Percentiles rank a stretch among this genome's conserved stretches.
These are phyloP conservation scores for Fusarium sp. DNA, from an alignment of 2,329 filamentous ascomycete species.

Conservation along the genomic window DNA sequence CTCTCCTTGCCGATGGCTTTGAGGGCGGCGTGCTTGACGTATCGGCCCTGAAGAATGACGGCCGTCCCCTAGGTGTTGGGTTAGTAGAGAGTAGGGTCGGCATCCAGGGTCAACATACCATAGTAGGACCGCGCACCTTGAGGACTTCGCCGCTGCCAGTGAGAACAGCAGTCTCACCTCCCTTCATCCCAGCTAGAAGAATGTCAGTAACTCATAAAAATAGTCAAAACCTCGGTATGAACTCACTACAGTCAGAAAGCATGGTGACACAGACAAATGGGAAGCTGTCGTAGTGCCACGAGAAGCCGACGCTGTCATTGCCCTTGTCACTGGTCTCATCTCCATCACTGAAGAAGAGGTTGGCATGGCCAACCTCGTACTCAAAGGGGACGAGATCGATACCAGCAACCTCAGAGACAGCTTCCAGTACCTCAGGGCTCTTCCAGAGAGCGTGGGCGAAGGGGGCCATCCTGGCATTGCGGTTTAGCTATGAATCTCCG, in stretches of 20 bases:
- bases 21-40: slow-evolving; percentile 74
- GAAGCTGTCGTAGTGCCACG: slow-evolving; percentile 75
- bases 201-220: background rate
- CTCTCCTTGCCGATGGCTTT: slow-evolving; percentile 69
- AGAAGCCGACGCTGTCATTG: slow-evolving; percentile 58
- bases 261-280: slow-evolving; percentile 78
- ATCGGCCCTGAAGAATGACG: slow-evolving; percentile 74
- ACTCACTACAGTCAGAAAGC: slow-evolving; percentile 69
- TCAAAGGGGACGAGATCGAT: slow-evolving; percentile 67
- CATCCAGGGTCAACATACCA: slow-evolving; percentile 56
- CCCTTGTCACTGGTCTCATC: slow-evolving; percentile 51
- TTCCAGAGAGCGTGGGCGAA: slow-evolving; percentile 69
- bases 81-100: slow-evolving; percentile 8
- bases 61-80: slow-evolving; percentile 63
- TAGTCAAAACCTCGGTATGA: background rate
- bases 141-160: slow-evolving; percentile 64
- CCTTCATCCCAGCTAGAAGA: slow-evolving; percentile 61
- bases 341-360: slow-evolving; percentile 62
- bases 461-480: slow-evolving; percentile 58
- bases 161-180: slow-evolving; percentile 72
- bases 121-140: slow-evolving; percentile 70
- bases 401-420: slow-evolving; percentile 64
- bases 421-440: slow-evolving; percentile 55
- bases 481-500: background rate
- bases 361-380: slow-evolving; percentile 67